Evolutionary conservation across 2,329 filamentous ascomycete genomes (phyloP).

Genomic region (Penicillium hordei): DNA sequence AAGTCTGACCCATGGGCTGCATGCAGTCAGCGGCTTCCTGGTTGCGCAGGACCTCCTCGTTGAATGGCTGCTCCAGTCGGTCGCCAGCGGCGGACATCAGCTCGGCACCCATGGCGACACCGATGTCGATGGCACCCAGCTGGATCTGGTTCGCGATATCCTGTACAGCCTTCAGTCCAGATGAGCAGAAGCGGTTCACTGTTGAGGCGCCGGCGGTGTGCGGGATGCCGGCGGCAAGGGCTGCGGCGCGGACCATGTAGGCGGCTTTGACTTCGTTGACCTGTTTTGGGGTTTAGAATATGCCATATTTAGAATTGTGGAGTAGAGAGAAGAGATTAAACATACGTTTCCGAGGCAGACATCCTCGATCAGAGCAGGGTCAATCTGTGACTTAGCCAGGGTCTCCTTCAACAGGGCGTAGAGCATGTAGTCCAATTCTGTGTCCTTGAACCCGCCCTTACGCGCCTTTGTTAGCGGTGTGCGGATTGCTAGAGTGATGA

Average conservation of each 20-base stretch:
- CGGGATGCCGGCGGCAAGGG: slow-evolving; percentile 88
- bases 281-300: slow-evolving; percentile 35
- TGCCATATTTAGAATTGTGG: neutral
- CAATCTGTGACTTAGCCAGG: slow-evolving; percentile 69
- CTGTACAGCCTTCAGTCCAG: slow-evolving; percentile 90
- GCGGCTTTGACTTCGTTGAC: slow-evolving; percentile 81
- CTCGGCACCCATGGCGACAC: slow-evolving; percentile 85
- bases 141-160: slow-evolving; percentile 89
- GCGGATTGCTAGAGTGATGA: slow-evolving; percentile 88
- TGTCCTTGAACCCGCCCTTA: slow-evolving; percentile 96
- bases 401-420: slow-evolving; percentile 80
- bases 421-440: slow-evolving; percentile 79
- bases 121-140: slow-evolving; percentile 77
- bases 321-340: slow-evolving; percentile 2
- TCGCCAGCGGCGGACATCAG: slow-evolving; percentile 78
- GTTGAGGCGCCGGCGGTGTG: slow-evolving; percentile 80
- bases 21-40: slow-evolving; percentile 83
- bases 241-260: slow-evolving; percentile 86
- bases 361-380: slow-evolving; percentile 81
- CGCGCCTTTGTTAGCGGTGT: slow-evolving; percentile 84
- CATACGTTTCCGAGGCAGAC: slow-evolving; percentile 88
- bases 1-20: slow-evolving; percentile 97
- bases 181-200: slow-evolving; percentile 96
- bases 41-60: slow-evolving; percentile 70
- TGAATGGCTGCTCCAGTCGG: slow-evolving; percentile 69